Percentiles rank a stretch among this genome's conserved stretches.
These are phyloP conservation scores for Podila horticola DNA, from an alignment of 192 early-diverging fungal species.

Conservation along the genomic window DNA sequence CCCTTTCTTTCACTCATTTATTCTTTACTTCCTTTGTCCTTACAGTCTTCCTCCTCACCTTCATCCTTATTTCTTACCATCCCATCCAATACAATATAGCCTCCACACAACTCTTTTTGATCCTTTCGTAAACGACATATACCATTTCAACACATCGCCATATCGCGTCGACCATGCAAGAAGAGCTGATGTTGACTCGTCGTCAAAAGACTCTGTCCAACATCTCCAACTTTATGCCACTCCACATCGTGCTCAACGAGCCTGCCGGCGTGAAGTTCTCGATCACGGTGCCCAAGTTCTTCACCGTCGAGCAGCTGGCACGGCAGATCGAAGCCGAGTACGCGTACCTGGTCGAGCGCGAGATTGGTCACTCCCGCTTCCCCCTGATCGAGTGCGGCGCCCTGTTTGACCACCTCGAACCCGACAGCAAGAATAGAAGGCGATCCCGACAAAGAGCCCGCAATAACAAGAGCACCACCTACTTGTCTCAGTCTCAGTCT, in stretches of 20 bases:
- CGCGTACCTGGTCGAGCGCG: constrained; percentile 55
- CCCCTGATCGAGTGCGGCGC: constrained; percentile 56
- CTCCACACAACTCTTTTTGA: not conserved
- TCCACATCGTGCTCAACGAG: constrained; percentile 57
- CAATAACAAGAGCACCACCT: not conserved
- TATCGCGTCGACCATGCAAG: constrained; percentile 25
- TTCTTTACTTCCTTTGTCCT: constrained; percentile 24
- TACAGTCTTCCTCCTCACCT: constrained; percentile 1
- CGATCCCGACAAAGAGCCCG: not conserved
- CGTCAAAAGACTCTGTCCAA: constrained; percentile 48
- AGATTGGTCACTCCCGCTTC: constrained; percentile 28
- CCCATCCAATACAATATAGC: not conserved
- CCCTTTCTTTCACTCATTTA: constrained; percentile 22
- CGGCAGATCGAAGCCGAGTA: constrained; percentile 78
- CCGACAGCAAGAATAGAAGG: not conserved
- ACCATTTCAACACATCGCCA: not conserved
- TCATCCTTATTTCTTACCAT: constrained; percentile 1
- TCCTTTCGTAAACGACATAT: not conserved
- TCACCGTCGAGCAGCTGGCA: constrained; percentile 72
- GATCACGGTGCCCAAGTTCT: constrained; percentile 61
- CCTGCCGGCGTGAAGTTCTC: constrained; percentile 50
- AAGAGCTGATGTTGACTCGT: constrained; percentile 21
- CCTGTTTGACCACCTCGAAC: constrained; percentile 52
- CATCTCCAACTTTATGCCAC: constrained; percentile 57
- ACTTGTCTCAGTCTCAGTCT: too few relatives aligned